Conservation (phyloP, 2,329 filamentous ascomycete species). For the Aspergillus transmontanensis region DNA sequence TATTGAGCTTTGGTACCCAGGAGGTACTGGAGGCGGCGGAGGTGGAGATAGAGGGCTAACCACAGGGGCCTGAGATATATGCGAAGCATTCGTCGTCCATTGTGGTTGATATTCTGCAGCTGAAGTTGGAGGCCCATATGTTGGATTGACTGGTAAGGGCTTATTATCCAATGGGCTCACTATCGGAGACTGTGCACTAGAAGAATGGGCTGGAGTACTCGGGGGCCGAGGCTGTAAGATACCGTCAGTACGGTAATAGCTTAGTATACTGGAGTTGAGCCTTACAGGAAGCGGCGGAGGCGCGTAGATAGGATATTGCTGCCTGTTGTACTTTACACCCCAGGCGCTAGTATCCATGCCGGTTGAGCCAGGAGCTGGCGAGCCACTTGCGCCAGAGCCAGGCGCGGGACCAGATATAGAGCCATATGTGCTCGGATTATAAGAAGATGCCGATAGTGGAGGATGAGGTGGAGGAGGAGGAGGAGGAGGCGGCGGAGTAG, state of each 20-base stretch:
- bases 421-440: conserved; percentile 40
- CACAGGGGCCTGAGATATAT: conserved; percentile 25
- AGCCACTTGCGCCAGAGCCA: conserved; percentile 14
- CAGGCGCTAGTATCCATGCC: conserved; percentile 40
- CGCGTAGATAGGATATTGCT: conserved; percentile 26
- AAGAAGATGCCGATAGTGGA: conserved; percentile 25
- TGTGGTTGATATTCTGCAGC: conserved; percentile 17
- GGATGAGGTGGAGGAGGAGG: conserved; percentile 32
- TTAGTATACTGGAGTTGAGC: conserved; percentile 7
- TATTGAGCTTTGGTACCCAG: conserved; percentile 37
- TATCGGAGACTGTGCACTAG: conserved; percentile 22
- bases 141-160: conserved; percentile 20
- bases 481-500: conserved; percentile 29
- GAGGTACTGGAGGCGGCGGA: conserved; percentile 37
- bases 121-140: conserved; percentile 18
- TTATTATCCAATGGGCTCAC: conserved; percentile 20
- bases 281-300: conserved; percentile 43
- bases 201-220: conserved; percentile 28
- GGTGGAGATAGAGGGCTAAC: conserved; percentile 27
- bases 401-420: conserved; percentile 30
- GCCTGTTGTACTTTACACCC: conserved; percentile 48
- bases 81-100: conserved; percentile 26
- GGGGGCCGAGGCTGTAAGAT: conserved; percentile 38
- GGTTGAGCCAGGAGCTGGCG: conserved; percentile 20
- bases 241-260: conserved; percentile 11